Evolutionary conservation across 2,329 filamentous ascomycete species (phyloP).

Genomic region (Phoma herbarum): DNA sequence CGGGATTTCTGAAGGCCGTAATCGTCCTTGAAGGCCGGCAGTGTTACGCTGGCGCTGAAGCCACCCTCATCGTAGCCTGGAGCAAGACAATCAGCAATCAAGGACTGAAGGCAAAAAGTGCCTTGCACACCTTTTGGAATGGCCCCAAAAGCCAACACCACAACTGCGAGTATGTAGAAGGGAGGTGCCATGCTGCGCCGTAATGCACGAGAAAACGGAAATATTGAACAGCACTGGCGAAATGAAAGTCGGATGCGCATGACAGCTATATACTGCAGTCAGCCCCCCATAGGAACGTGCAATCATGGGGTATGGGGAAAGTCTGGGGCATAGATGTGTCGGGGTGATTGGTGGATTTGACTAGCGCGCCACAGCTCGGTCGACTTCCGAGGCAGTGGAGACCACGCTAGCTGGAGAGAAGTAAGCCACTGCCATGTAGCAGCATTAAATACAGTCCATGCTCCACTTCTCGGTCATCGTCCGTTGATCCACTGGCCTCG

Average conservation of each 20-base stretch:
- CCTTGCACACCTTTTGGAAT: slow-evolving; percentile 1
- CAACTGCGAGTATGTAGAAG: slow-evolving; percentile 1
- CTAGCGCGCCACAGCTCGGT: background rate
- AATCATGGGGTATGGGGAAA: background rate
- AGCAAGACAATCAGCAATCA: background rate
- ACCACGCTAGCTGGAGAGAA: background rate
- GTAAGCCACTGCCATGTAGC: background rate
- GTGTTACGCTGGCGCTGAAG: slow-evolving; percentile 3
- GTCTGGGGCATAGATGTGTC: background rate
- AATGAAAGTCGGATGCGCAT: background rate
- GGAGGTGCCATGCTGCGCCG: background rate
- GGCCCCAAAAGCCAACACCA: background rate
- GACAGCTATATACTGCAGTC: background rate
- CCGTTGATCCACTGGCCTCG: background rate
- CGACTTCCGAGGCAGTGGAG: background rate
- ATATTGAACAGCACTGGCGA: background rate
- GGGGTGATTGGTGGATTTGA: background rate
- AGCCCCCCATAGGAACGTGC: background rate
- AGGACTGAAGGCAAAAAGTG: background rate
- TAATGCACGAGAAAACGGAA: background rate
- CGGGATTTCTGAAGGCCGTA: background rate
- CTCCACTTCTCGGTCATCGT: background rate
- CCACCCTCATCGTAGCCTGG: slow-evolving; percentile 1
- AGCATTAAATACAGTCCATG: background rate
- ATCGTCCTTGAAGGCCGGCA: slow-evolving; percentile 5